phyloP scores from a whole-genome alignment of 2,329 filamentous ascomycete species.

The Alternaria panax region DNA sequence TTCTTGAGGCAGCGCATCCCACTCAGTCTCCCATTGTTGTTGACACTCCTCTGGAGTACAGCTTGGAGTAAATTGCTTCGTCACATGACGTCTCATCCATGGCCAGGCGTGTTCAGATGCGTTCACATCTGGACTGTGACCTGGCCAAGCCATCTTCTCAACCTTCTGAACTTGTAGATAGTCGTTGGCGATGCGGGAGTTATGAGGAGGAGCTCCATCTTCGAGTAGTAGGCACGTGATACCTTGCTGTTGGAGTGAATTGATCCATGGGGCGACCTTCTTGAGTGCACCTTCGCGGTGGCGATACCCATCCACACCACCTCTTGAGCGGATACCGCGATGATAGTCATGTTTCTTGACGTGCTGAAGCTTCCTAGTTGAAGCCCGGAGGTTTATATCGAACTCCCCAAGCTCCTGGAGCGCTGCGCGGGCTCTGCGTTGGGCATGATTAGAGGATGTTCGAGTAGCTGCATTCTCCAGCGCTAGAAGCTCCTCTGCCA shows the following conservation, averaged over 20 bases:
- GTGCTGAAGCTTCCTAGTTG: neutral
- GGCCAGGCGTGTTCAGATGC: conserved; percentile 17
- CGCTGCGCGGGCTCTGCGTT: neutral
- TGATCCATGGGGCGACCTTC: conserved; percentile 6
- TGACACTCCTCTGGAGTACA: neutral
- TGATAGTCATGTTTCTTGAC: conserved; percentile 7
- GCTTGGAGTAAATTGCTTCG: neutral
- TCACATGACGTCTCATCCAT: conserved; percentile 5
- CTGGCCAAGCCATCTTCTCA: conserved; percentile 11
- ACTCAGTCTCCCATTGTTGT: neutral
- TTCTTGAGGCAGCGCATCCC: conserved; percentile 5
- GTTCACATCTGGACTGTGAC: conserved; percentile 8
- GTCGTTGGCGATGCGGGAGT: conserved; percentile 3
- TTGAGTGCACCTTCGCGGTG: conserved; percentile 11
- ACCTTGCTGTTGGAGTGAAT: neutral
- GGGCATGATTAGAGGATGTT: neutral
- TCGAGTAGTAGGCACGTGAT: neutral
- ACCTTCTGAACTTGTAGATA: conserved; percentile 7
- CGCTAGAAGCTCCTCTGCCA: neutral
- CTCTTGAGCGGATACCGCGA: neutral
- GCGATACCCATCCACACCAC: conserved; percentile 4
- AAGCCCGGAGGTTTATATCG: neutral
- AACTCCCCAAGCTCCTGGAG: neutral
- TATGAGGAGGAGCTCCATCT: conserved; percentile 15
- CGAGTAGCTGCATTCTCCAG: neutral